These are phyloP conservation scores for Posidonia australis DNA, from an alignment of 106 monocot genomes.

Conservation along the genomic window DNA sequence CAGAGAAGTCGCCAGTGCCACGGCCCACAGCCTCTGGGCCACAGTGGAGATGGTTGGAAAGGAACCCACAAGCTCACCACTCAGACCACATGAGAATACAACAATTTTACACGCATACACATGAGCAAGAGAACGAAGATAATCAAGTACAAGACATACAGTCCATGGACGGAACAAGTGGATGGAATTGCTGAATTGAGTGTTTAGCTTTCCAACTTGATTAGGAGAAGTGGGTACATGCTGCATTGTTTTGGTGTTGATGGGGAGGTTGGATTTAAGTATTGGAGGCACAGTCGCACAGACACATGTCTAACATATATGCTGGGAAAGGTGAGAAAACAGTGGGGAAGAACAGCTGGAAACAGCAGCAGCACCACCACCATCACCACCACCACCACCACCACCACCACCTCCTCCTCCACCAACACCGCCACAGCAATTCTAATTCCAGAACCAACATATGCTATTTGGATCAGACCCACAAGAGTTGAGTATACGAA, in stretches of 20 bases:
- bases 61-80: neutral
- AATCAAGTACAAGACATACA: too few relatives aligned
- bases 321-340: constrained; percentile 2
- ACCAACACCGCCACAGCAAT: neutral
- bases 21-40: neutral
- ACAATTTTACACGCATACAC: neutral
- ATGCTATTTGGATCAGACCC: neutral
- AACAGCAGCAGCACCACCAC: neutral
- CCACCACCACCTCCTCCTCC: neutral
- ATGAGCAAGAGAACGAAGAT: too few relatives aligned
- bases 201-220: too few relatives aligned
- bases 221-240: too few relatives aligned
- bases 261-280: too few relatives aligned
- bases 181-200: too few relatives aligned
- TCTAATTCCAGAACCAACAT: neutral
- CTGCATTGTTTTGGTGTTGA: neutral
- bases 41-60: neutral
- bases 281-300: too few relatives aligned
- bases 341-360: constrained; percentile 12
- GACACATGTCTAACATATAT: neutral
- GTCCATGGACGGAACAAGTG: too few relatives aligned
- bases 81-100: neutral
- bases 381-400: neutral
- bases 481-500: neutral
- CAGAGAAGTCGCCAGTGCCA: too few relatives aligned